Base-by-base conservation (phyloP, 2,329 filamentous ascomycete species). In the Xylaria sp. region DNA sequence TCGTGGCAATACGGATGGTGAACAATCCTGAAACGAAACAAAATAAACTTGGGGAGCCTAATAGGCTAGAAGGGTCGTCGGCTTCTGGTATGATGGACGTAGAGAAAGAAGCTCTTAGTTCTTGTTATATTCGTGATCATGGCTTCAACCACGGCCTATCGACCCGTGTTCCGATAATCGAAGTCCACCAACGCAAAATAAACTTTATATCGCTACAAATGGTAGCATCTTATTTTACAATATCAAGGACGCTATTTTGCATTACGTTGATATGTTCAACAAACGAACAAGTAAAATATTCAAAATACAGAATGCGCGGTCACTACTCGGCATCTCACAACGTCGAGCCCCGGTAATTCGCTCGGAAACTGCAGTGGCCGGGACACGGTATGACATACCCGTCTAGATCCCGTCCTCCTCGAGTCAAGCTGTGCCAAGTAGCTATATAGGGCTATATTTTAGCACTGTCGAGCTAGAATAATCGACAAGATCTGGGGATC, bases 51-150 rank as follows among this genome's bases (percentile, higher is more conserved):
- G 30, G 48, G 45, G 10, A 20, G 13, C 32, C 3, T 5, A 18
- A 45, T 52, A 58, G 43, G 25, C 25, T 39, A 58, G 43, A 53
- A 63, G 10, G 10, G 32, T 41, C 18, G 34, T 53, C n/a, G 53
- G 46, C 25, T 50, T 25, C 46, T 30, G 3, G 6, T 7, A 8
- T 28, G 5, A 13, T 28, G 15, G 15, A 30, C 15, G 5, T 50
- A 30, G 46, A 50, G 15, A 18, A 50, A 18, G 46, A 30, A n/a
- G 46, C 30, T 15, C 8, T 30, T 30, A 4, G 46, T 25, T 50
- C 25, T 50, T 50, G 13, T n/a, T 50, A 23, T 50, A 5, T 50
- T 30, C 15, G 46, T n/a, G 15, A 30, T 50, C 15, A 15, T 10
- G 8, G 8, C 6, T 50, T 50, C 25, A 3, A 30, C 10, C 28